Conservation (phyloP, 129 eudicot species). For the Smallanthus sonchifolius region DNA sequence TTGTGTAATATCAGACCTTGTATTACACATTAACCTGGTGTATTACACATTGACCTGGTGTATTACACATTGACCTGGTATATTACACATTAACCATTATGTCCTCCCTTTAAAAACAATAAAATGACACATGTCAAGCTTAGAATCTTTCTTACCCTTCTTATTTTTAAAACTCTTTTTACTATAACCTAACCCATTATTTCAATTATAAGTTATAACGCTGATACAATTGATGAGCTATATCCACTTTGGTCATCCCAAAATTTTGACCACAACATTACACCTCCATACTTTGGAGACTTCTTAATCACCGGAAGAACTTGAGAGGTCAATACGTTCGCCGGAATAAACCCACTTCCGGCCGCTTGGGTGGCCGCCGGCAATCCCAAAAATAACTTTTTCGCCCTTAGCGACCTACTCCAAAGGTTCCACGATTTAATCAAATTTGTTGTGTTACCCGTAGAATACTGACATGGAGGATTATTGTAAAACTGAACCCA, state of each 20-base stretch:
- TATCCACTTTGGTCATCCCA: slow-evolving; percentile 60
- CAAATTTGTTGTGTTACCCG: slow-evolving; percentile 34
- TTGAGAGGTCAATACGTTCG: slow-evolving; percentile 38
- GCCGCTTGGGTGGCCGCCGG: slow-evolving; percentile 77
- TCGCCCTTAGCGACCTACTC: slow-evolving; percentile 32
- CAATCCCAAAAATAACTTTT: slow-evolving; percentile 57
- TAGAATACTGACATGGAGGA: slow-evolving; percentile 48
- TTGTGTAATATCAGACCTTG: too few relatives aligned
- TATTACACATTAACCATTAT: too few relatives aligned
- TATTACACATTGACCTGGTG: too few relatives aligned
- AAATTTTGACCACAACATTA: slow-evolving; percentile 73
- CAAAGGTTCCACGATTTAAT: slow-evolving; percentile 52
- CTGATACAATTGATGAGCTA: slow-evolving; percentile 43
- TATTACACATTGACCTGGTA: too few relatives aligned
- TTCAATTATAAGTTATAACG: slow-evolving; percentile 20
- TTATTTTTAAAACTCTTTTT: too few relatives aligned
- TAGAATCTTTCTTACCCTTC: too few relatives aligned
- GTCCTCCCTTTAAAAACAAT: too few relatives aligned
- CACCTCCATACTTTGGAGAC: slow-evolving; percentile 70
- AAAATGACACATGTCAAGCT: too few relatives aligned
- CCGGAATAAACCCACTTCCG: slow-evolving; percentile 68
- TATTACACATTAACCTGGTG: too few relatives aligned
- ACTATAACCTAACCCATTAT: too few relatives aligned
- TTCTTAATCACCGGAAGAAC: slow-evolving; percentile 53
- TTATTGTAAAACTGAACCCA: slow-evolving; percentile 86